These are phyloP conservation scores for Globisporangium emineosum DNA, from an alignment of 352 stramenopile species.

Conservation along the genomic window DNA sequence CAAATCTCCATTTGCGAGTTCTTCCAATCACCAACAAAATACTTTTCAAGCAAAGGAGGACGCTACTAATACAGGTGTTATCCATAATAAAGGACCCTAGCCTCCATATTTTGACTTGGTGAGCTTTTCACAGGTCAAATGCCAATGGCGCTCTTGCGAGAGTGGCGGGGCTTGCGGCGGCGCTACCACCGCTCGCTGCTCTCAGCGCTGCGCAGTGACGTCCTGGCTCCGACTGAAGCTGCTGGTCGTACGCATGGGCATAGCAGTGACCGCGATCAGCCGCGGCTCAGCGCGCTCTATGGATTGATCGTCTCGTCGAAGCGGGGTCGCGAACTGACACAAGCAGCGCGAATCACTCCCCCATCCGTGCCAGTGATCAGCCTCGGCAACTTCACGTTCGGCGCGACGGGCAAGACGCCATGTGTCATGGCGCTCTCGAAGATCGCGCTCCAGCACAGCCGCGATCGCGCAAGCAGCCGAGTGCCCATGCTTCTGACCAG, in stretches of 20 bases:
- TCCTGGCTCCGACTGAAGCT: neutral
- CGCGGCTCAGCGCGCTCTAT: conserved; percentile 43
- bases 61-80: too few relatives aligned
- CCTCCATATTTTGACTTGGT: too few relatives aligned
- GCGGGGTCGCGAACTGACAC: conserved; percentile 24
- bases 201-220: conserved; percentile 21
- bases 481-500: conserved; percentile 53
- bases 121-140: neutral
- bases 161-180: conserved; percentile 27
- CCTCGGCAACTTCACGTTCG: conserved; percentile 70
- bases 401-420: conserved; percentile 72
- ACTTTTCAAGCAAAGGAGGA: too few relatives aligned
- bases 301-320: conserved; percentile 29
- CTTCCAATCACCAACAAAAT: too few relatives aligned
- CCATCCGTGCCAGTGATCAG: conserved; percentile 45
- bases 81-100: too few relatives aligned
- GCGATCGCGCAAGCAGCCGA: neutral
- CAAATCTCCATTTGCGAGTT: too few relatives aligned
- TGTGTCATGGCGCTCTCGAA: conserved; percentile 45
- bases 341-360: conserved; percentile 25
- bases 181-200: conserved; percentile 30
- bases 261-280: conserved; percentile 16
- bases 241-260: too few relatives aligned
- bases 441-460: conserved; percentile 11
- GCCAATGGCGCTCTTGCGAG: neutral